Evolutionary conservation across 495 filamentous ascomycete genomes (phyloP), one percentile per base, ranked within the genome.

Genomic region (Penicillium lividum): DNA sequence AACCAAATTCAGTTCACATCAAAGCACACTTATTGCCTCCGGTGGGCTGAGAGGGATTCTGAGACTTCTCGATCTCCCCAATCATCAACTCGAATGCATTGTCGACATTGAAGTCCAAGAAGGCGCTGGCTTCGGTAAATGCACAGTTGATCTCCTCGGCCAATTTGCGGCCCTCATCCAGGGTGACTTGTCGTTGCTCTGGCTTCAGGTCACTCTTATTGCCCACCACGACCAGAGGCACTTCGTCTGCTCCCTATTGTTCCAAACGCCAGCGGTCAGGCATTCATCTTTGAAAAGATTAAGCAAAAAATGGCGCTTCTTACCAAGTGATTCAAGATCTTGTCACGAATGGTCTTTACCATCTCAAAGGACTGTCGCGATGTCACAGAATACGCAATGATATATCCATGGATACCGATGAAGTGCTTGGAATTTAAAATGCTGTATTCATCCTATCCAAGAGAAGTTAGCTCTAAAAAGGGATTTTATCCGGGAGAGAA

Each of bases 351-450:
- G 45, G 96, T 89, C 57, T 88, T 85, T 49, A 96, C 88, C 91
- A 97, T 98, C 70, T 98, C 94, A 69, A 97, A 98, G 28, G 92
- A 96, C 61, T 94, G 90, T 59, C 89, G 89, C 38, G 90, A 96
- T 30, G 90, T 88, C 48, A 98, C 90, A 16, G 91, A 96, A 75
- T 98, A 98, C 42, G 96, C 94, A 51, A 98, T 87, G 84, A 98
- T 93, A 77, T 98, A 98, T 40, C 94, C 94, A 82, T 98, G 94
- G 63, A 98, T 97, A 59, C 94, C 94, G 76, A 98, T 98, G 71
- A 98, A 98, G 74, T 98, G 95, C 73, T 97, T 97, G 44, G 90
- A 96, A 73, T 96, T 97, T 52, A 98, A 80, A 66, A 98, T 97
- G 68, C 89, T 93, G 77, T 98, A 98, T 73, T 98, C 95, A 77